Percentiles rank a stretch among this genome's conserved stretches.
These are phyloP conservation scores for Pseudozyma pruni DNA, from an alignment of 1,284 basidiomycete genomes.

Conservation along the genomic window DNA sequence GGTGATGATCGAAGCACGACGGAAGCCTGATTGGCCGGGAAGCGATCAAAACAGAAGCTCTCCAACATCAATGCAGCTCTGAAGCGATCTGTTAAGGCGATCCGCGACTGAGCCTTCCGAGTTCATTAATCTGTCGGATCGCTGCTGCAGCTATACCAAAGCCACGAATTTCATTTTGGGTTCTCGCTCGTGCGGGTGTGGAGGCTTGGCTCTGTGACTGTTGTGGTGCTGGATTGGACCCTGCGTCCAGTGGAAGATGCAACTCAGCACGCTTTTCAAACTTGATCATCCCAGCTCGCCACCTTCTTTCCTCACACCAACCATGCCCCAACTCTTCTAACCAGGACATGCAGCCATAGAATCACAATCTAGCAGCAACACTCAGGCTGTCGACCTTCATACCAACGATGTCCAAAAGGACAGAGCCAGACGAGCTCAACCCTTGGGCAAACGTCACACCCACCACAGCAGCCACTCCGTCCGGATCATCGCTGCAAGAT, in stretches of 20 bases:
- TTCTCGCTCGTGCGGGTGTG: slow-evolving; percentile 6
- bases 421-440: slow-evolving; percentile 22
- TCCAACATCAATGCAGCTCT: too few species aligned
- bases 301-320: background rate
- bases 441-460: slow-evolving; percentile 15
- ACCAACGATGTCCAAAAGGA: slow-evolving; percentile 16
- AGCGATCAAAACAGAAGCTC: too few species aligned
- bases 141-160: background rate
- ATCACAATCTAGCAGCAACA: background rate
- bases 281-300: background rate
- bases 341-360: slow-evolving; percentile 2
- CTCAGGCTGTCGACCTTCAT: background rate
- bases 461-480: background rate
- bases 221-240: slow-evolving; percentile 6
- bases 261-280: slow-evolving; percentile 1
- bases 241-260: slow-evolving; percentile 4
- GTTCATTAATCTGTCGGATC: too few species aligned
- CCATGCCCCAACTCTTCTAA: background rate
- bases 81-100: too few species aligned
- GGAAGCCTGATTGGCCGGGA: too few species aligned
- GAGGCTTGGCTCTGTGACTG: too few species aligned
- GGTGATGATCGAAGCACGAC: background rate
- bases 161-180: background rate
- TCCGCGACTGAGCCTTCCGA: too few species aligned
- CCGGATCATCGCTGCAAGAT: slow-evolving; percentile 23